These are phyloP conservation scores for Moniliella sp. DNA, from an alignment of 1,284 basidiomycete genomes.

Conservation along the genomic window DNA sequence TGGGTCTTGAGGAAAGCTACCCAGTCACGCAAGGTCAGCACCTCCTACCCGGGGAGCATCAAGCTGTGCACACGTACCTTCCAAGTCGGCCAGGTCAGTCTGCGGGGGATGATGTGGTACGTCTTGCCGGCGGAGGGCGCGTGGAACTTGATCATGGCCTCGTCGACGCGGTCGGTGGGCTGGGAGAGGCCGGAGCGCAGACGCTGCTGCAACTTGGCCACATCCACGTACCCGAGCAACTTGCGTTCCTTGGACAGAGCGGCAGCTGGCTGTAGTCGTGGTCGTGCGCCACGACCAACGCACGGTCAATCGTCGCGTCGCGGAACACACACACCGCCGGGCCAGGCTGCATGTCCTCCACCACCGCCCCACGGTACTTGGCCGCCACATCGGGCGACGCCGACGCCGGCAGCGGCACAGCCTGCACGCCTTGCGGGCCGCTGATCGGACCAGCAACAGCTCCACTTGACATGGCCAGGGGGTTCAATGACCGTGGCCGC, in stretches of 20 bases:
- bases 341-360: slow-evolving; percentile 22
- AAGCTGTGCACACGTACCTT: slow-evolving; percentile 3
- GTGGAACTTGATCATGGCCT: slow-evolving; percentile 18
- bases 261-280: slow-evolving; percentile 26
- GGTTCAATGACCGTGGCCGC: too few species aligned
- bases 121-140: slow-evolving; percentile 5
- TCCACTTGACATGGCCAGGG: too few species aligned
- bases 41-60: neutral
- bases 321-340: slow-evolving; percentile 20
- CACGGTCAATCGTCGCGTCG: slow-evolving; percentile 8
- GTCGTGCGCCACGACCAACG: slow-evolving; percentile 17
- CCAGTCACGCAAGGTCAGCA: neutral
- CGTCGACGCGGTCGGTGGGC: slow-evolving; percentile 7
- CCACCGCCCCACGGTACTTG: slow-evolving; percentile 20
- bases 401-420: slow-evolving; percentile 8
- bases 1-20: slow-evolving; percentile 16
- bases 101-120: slow-evolving; percentile 22
- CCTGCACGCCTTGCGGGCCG: slow-evolving; percentile 10
- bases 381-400: slow-evolving; percentile 10
- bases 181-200: slow-evolving; percentile 8
- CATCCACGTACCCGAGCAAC: slow-evolving; percentile 22
- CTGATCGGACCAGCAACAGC: slow-evolving; percentile 14
- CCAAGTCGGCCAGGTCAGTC: slow-evolving; percentile 25
- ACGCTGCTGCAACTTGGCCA: slow-evolving; percentile 12
- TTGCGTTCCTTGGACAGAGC: slow-evolving; percentile 15